phyloP scores from a whole-genome alignment of 2,329 filamentous ascomycete genomes.

The Calycina marina region DNA sequence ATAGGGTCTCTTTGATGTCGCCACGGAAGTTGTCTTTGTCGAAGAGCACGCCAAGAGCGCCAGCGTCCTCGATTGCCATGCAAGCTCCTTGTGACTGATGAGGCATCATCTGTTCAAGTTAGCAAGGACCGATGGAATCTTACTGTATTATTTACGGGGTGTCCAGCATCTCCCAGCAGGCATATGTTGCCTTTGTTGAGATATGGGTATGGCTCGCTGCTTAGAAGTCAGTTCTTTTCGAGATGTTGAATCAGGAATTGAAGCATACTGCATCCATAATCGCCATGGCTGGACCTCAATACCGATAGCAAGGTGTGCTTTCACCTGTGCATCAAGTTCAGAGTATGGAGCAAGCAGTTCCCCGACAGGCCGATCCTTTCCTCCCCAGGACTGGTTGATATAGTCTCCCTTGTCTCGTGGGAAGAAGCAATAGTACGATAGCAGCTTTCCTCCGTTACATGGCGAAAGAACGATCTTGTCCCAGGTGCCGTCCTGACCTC shows the following conservation, averaged over 20 bases:
- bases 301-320: slow-evolving; percentile 41
- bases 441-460: slow-evolving; percentile 48
- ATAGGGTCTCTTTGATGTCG: slow-evolving; percentile 29
- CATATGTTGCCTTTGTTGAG: slow-evolving; percentile 36
- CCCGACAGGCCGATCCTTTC: slow-evolving; percentile 32
- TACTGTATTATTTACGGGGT: slow-evolving; percentile 27
- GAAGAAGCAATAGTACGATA: slow-evolving; percentile 61
- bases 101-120: slow-evolving; percentile 39
- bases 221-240: neutral
- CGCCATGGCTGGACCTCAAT: slow-evolving; percentile 51
- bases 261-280: slow-evolving; percentile 39
- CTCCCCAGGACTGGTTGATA: slow-evolving; percentile 42
- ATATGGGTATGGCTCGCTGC: slow-evolving; percentile 40
- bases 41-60: slow-evolving; percentile 25
- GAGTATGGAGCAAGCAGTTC: slow-evolving; percentile 47
- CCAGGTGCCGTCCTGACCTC: slow-evolving; percentile 45
- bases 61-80: slow-evolving; percentile 28
- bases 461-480: slow-evolving; percentile 60
- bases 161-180: slow-evolving; percentile 50
- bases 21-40: slow-evolving; percentile 27
- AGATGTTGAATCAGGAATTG: neutral
- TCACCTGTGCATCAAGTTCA: slow-evolving; percentile 41
- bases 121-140: neutral
- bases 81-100: slow-evolving; percentile 47
- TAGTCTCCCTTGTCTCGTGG: slow-evolving; percentile 44